Conservation (phyloP, 2,329 filamentous ascomycete genomes). For the Chaetomium globosum region DNA sequence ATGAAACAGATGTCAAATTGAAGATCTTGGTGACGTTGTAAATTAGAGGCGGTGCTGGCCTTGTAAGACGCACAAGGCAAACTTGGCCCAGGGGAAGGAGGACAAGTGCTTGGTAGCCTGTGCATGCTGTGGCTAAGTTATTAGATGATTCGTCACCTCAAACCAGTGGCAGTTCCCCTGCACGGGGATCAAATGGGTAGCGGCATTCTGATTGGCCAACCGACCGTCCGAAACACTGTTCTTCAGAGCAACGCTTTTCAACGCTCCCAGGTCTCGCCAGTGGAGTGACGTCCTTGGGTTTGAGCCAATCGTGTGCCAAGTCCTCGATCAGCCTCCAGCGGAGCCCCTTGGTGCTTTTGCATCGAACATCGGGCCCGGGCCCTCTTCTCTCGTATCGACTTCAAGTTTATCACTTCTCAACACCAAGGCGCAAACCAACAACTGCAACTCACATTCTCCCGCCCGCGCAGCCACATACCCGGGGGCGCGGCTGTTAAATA, state of each 20-base stretch:
- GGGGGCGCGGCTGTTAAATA: background rate
- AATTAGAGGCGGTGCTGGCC: slow-evolving; percentile 4
- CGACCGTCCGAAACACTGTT: slow-evolving; percentile 16
- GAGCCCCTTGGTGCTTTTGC: slow-evolving; percentile 1
- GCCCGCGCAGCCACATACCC: background rate
- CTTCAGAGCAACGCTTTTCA: slow-evolving; percentile 16
- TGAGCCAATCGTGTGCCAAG: slow-evolving; percentile 11
- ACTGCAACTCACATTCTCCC: background rate
- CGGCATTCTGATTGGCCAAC: slow-evolving; percentile 14
- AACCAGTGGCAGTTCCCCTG: background rate
- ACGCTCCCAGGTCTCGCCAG: background rate
- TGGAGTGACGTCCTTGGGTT: background rate
- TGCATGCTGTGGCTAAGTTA: slow-evolving; percentile 8
- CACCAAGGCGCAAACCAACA: slow-evolving; percentile 6
- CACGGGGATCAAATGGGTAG: background rate
- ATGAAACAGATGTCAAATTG: background rate
- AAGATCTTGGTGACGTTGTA: background rate
- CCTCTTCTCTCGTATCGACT: slow-evolving; percentile 11
- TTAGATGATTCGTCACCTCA: slow-evolving; percentile 5
- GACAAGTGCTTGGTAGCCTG: too few relatives aligned
- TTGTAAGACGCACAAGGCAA: slow-evolving; percentile 12
- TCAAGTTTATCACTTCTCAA: slow-evolving; percentile 1
- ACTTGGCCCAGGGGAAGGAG: background rate
- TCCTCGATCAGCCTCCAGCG: background rate
- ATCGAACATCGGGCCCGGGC: background rate